Evolutionary conservation across 176 grass and related monocot genomes (phyloP).

Genomic region (Oryza glumipatula): DNA sequence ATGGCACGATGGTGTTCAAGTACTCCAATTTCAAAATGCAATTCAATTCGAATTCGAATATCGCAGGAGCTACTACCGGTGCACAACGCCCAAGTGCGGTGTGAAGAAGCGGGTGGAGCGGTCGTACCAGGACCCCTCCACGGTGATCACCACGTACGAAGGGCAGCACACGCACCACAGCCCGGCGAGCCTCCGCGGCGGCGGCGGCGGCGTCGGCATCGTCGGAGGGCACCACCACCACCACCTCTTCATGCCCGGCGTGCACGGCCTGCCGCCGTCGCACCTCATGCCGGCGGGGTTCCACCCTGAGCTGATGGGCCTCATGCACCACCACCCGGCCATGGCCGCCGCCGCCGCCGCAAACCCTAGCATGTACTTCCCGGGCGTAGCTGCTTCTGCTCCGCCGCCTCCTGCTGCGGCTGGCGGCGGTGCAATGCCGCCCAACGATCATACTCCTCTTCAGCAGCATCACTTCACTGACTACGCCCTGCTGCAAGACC

Average conservation of each 20-base stretch:
- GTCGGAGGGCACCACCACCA: background rate
- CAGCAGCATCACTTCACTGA: slow-evolving; percentile 63
- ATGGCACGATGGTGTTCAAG: background rate
- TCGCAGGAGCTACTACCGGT: slow-evolving; percentile 88
- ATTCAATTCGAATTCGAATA: background rate
- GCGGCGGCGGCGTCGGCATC: slow-evolving; percentile 15
- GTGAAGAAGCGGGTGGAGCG: slow-evolving; percentile 98
- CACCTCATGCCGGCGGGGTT: slow-evolving; percentile 42
- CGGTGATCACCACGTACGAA: slow-evolving; percentile 95
- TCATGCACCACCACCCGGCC: slow-evolving; percentile 36
- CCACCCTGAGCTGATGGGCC: slow-evolving; percentile 47
- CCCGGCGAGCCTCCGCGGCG: slow-evolving; percentile 63
- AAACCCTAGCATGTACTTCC: slow-evolving; percentile 73
- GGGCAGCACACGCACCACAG: slow-evolving; percentile 89
- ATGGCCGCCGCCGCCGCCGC: slow-evolving; percentile 1
- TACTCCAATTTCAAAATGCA: too few relatives aligned
- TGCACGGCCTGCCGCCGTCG: slow-evolving; percentile 19
- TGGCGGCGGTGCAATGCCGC: background rate
- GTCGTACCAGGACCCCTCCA: slow-evolving; percentile 81
- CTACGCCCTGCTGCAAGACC: slow-evolving; percentile 77
- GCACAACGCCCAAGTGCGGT: slow-evolving; percentile 85
- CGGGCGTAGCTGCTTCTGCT: slow-evolving; percentile 32
- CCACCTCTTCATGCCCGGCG: slow-evolving; percentile 45
- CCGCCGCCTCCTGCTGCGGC: slow-evolving; percentile 15
- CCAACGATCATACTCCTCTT: slow-evolving; percentile 30